phyloP scores from a whole-genome alignment of 2,329 filamentous ascomycete genomes.

The Gliomastix tumulicola region DNA sequence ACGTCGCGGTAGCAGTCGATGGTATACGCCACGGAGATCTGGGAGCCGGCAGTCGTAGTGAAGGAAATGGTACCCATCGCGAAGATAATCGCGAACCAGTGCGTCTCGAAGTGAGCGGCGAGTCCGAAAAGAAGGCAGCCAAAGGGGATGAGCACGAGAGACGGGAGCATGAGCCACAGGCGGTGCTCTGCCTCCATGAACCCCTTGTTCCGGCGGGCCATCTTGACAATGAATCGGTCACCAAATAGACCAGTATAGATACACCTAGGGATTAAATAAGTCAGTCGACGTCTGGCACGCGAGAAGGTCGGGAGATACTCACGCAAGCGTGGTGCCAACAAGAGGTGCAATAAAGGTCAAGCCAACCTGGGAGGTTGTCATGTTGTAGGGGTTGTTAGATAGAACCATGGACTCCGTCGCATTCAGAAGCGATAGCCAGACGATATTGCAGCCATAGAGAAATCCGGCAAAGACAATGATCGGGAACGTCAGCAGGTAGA shows the following conservation, averaged over 20 bases:
- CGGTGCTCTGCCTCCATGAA: slow-evolving; percentile 33
- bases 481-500: slow-evolving; percentile 32
- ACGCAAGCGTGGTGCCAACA: not conserved
- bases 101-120: slow-evolving; percentile 25
- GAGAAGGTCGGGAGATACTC: not conserved
- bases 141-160: slow-evolving; percentile 17
- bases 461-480: slow-evolving; percentile 34
- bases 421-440: slow-evolving; percentile 7
- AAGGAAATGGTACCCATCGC: slow-evolving; percentile 28
- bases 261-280: not conserved
- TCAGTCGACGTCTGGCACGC: no score
- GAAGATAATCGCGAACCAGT: slow-evolving; percentile 33
- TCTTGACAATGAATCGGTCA: slow-evolving; percentile 27
- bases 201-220: slow-evolving; percentile 30
- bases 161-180: slow-evolving; percentile 28
- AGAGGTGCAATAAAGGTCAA: not conserved
- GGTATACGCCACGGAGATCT: slow-evolving; percentile 29
- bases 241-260: slow-evolving; percentile 20
- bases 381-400: slow-evolving; percentile 18
- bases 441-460: slow-evolving; percentile 31
- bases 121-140: slow-evolving; percentile 24
- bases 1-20: slow-evolving; percentile 33
- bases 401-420: slow-evolving; percentile 18
- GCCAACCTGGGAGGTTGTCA: slow-evolving; percentile 4
- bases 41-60: slow-evolving; percentile 23